Evolutionary conservation across 106 monocot genomes (phyloP).

Genomic region (Amphibolis antarctica): DNA sequence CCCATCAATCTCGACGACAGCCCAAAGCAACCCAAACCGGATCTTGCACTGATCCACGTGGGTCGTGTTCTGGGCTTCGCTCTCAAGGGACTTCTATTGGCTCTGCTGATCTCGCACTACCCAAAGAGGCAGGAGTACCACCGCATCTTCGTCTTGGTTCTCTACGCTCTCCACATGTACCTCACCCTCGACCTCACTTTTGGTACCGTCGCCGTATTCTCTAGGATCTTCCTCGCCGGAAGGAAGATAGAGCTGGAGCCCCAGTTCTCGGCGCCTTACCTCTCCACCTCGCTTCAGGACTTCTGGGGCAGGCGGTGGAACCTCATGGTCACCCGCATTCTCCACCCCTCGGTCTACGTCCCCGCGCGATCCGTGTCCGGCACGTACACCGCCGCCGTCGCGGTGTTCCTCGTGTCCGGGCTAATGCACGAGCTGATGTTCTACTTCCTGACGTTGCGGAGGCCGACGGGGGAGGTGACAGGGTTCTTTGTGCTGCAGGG

Average conservation of each 20-base stretch:
- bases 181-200: constrained; percentile 37
- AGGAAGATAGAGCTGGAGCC: constrained; percentile 10
- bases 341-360: constrained; percentile 13
- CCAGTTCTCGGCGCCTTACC: constrained; percentile 11
- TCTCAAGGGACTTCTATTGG: constrained; percentile 12
- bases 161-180: constrained; percentile 38
- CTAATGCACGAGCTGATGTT: constrained; percentile 23
- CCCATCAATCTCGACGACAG: constrained; percentile 22
- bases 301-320: constrained; percentile 30
- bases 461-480: constrained; percentile 14
- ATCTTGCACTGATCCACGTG: background rate
- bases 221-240: constrained; percentile 10
- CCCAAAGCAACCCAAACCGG: background rate
- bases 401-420: constrained; percentile 16
- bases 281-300: constrained; percentile 17
- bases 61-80: constrained; percentile 7
- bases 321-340: constrained; percentile 13
- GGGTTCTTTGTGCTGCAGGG: constrained; percentile 19
- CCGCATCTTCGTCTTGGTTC: constrained; percentile 7
- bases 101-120: constrained; percentile 20
- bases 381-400: background rate
- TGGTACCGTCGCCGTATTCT: constrained; percentile 8
- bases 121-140: constrained; percentile 8
- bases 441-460: constrained; percentile 8
- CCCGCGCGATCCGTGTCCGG: constrained; percentile 5